phyloP scores from a whole-genome alignment of 1,284 basidiomycete species.

The Filobasidium uniguttulatum region DNA sequence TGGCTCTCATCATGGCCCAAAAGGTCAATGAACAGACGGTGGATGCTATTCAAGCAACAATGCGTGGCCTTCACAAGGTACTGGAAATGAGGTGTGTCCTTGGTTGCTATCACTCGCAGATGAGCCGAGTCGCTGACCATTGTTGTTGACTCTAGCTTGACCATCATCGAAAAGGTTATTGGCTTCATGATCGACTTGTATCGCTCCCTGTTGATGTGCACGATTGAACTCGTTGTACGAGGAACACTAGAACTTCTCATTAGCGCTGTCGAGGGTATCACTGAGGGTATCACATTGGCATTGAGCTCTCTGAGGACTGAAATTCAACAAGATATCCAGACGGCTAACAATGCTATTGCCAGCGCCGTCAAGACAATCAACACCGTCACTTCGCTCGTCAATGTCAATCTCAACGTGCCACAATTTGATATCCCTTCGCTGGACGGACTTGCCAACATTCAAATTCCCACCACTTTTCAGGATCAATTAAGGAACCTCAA shows the following conservation, averaged over 20 bases:
- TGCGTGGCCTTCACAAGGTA: constrained; percentile 9
- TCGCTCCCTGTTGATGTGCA: constrained; percentile 79
- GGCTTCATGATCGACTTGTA: constrained; percentile 87
- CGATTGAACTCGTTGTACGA: constrained; percentile 74
- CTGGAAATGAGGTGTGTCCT: constrained; percentile 11
- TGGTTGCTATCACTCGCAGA: neutral
- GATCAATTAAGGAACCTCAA: constrained; percentile 61
- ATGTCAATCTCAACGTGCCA: constrained; percentile 49
- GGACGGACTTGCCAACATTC: constrained; percentile 58
- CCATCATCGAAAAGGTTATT: constrained; percentile 69
- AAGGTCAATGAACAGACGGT: constrained; percentile 13
- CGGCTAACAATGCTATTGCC: constrained; percentile 57
- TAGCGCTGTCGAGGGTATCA: constrained; percentile 64
- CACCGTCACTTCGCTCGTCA: constrained; percentile 51
- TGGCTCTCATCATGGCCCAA: constrained; percentile 9
- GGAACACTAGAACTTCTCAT: constrained; percentile 70
- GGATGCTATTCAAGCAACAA: constrained; percentile 3
- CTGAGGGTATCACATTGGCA: constrained; percentile 49
- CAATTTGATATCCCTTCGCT: constrained; percentile 60
- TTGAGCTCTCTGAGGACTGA: constrained; percentile 48
- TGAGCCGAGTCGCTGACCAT: neutral
- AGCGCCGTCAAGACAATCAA: constrained; percentile 54
- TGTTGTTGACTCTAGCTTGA: constrained; percentile 41
- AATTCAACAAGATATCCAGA: constrained; percentile 56
- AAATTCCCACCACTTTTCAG: constrained; percentile 66